Base-by-base conservation (phyloP, 192 early-diverging fungal genomes). In the Gamsiella multidivaricata region DNA sequence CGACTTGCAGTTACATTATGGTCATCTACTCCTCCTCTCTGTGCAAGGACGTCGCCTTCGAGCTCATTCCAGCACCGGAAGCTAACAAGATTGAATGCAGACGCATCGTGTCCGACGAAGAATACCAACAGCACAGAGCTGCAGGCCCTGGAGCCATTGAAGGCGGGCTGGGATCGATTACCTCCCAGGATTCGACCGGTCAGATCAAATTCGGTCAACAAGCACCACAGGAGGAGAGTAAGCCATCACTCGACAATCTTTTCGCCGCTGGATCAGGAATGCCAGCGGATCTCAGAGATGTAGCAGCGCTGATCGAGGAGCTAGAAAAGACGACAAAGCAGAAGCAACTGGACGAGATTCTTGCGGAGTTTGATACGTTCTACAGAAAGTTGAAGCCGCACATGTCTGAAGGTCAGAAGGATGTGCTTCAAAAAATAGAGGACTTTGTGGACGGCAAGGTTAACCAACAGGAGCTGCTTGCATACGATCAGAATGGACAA, bases 1-100 rank as follows among this genome's bases (percentile, higher is more conserved):
- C 88, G 4, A 85, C 84, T 0, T 97, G 95, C 79, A 80, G 86
- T 41, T 97, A 97, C 54, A 83, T 90, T 9, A 87, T 95, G 65
- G 81, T 90, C n/a, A 86, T 97, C 18, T 85, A 91, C 59, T 93
- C 94, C 3, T 86, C 89, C 3, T 79, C 82, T 10, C 84, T 95
- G 23, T 97, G 95, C 78, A 82, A 74, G 11, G 89, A 91, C 61
- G 52, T 83, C 1, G 73, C 83, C 23, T 88, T 91, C 67, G 81
- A 74, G 54, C 79, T 64, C 17, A 63, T 69, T 36, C 50, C 69
- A 10, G 71, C 71, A 0, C 79, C 85, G 23, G 63, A 80, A 5
- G 76, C 87, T 28, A 76, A 91, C 57, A 72, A 81, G 28, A 92
- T 94, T 28, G 63, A 79, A 49, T 94, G 92, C 76, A 85, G 85